Percentiles rank a stretch among this genome's conserved stretches.
Conservation (phyloP, 768 basidiomycete genomes). For the Agaricus subrufescens region DNA sequence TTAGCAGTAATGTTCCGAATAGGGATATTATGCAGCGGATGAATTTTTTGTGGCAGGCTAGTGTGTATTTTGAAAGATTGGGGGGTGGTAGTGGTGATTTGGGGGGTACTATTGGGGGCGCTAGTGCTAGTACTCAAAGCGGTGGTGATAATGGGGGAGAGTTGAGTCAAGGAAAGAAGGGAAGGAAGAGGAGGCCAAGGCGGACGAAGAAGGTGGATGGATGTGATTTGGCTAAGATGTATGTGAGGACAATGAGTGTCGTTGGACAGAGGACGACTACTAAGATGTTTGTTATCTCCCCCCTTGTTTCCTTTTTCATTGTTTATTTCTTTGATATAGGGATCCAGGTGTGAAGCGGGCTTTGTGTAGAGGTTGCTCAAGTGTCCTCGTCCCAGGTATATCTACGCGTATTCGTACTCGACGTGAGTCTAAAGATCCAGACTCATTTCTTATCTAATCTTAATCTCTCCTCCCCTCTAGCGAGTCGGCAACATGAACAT, state of each 20-base stretch:
- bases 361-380: constrained; percentile 65
- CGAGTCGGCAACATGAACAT: constrained; percentile 44
- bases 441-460: not conserved
- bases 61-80: constrained; percentile 47
- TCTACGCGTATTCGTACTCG: constrained; percentile 63
- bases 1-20: constrained; percentile 54
- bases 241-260: constrained; percentile 59
- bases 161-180: not conserved
- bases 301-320: not conserved
- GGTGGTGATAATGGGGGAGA: not conserved
- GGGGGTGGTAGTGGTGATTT: constrained; percentile 18
- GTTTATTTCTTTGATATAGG: constrained; percentile 29
- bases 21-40: constrained; percentile 78
- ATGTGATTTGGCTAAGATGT: constrained; percentile 57
- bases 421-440: constrained; percentile 33
- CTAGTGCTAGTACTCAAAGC: not conserved
- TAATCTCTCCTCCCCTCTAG: constrained; percentile 17
- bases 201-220: not conserved
- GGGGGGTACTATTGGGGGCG: not conserved
- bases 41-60: constrained; percentile 84
- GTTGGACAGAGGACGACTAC: constrained; percentile 76
- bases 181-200: not conserved
- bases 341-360: constrained; percentile 83
- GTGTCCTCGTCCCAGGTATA: constrained; percentile 62
- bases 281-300: constrained; percentile 53